phyloP scores from a whole-genome alignment of 176 grass and related monocot genomes.

The Chloris gayana region DNA sequence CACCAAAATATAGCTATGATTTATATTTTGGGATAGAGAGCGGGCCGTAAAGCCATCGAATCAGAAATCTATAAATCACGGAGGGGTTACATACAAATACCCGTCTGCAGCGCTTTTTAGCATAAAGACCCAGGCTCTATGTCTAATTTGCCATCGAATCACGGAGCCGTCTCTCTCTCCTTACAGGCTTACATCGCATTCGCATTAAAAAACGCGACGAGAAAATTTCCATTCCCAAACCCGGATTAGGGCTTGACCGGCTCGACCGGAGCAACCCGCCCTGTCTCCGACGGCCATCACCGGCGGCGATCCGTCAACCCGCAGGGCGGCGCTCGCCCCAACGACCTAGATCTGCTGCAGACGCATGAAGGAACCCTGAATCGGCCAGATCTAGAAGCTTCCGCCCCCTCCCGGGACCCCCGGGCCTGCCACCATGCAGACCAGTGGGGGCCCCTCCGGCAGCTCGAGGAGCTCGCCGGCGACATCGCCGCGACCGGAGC shows the following conservation, averaged over 20 bases:
- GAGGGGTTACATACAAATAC: neutral
- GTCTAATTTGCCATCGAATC: neutral
- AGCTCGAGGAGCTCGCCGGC: slow-evolving; percentile 48
- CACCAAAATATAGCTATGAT: too few relatives aligned
- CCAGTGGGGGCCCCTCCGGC: slow-evolving; percentile 39
- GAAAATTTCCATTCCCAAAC: neutral
- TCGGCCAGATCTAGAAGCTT: slow-evolving; percentile 48
- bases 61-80: neutral
- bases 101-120: neutral
- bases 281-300: slow-evolving; percentile 5
- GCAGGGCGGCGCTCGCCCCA: neutral
- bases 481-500: slow-evolving; percentile 49
- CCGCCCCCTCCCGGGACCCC: neutral
- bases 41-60: too few relatives aligned
- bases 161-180: neutral
- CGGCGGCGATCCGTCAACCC: slow-evolving; percentile 10
- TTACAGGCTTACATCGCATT: neutral
- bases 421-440: slow-evolving; percentile 38
- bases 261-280: neutral
- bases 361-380: slow-evolving; percentile 33
- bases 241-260: slow-evolving; percentile 26
- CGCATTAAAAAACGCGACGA: neutral
- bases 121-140: neutral
- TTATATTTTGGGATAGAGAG: too few relatives aligned
- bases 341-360: slow-evolving; percentile 41